Percentiles rank a stretch among this genome's conserved stretches.
Conservation (phyloP, 306 rosid species). For the Pterocarpus santalinus region DNA sequence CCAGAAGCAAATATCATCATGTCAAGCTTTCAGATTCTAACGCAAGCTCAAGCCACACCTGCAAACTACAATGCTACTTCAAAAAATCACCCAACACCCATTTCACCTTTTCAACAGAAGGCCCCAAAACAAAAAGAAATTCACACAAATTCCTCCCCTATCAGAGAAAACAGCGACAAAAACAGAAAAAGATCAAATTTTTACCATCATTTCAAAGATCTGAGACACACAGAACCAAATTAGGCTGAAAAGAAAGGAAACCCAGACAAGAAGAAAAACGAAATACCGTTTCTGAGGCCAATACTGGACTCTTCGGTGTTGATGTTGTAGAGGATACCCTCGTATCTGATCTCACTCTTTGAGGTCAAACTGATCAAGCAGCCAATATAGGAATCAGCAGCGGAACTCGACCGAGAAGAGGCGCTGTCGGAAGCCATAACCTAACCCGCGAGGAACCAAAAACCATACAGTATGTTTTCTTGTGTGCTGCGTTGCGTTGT, state of each 20-base stretch:
- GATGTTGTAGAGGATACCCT: conserved; percentile 76
- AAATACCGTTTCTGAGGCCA: conserved; percentile 74
- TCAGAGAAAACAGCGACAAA: not conserved
- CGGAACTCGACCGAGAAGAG: conserved; percentile 70
- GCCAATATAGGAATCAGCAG: conserved; percentile 83
- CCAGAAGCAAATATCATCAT: not conserved
- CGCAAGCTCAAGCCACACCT: not conserved
- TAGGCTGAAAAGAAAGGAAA: not conserved
- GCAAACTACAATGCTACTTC: too few species aligned
- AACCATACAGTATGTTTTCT: conserved; percentile 18
- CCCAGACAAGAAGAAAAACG: not conserved
- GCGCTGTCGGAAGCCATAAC: conserved; percentile 73
- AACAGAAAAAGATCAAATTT: not conserved
- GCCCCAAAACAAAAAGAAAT: not conserved
- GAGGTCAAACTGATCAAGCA: conserved; percentile 87
- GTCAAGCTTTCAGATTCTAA: not conserved
- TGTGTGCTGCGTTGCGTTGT: not conserved
- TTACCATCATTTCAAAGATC: conserved; percentile 7
- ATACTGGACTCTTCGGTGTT: conserved; percentile 87
- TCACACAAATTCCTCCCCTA: not conserved
- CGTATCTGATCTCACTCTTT: conserved; percentile 86
- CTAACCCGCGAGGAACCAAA: conserved; percentile 6
- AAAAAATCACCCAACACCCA: too few species aligned
- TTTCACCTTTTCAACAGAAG: too few species aligned
- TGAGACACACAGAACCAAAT: not conserved